Evolutionary conservation across 1,284 basidiomycete species (phyloP).

Genomic region (Trichosporon inkin): DNA sequence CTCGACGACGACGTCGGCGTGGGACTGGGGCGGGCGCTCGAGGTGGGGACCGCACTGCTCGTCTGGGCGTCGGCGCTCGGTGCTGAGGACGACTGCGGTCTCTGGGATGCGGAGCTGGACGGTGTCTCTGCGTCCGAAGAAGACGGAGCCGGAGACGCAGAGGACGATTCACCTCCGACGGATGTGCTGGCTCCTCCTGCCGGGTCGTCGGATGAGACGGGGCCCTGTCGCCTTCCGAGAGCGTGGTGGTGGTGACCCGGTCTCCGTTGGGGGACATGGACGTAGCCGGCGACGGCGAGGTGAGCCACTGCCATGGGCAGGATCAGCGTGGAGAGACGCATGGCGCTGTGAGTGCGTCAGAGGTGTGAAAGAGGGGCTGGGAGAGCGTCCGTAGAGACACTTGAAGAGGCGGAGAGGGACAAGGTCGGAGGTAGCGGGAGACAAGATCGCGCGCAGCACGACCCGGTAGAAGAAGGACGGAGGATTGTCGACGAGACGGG

Average conservation of each 20-base stretch:
- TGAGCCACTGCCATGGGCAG: not conserved
- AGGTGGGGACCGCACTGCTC: not conserved
- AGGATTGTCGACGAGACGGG: no score
- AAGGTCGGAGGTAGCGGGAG: no score
- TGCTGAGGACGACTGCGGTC: not conserved
- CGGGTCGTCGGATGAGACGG: not conserved
- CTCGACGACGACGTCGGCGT: not conserved
- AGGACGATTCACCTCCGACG: not conserved
- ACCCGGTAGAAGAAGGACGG: no score
- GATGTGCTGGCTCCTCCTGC: not conserved
- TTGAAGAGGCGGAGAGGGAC: not conserved
- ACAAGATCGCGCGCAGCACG: no score
- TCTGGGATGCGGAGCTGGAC: not conserved
- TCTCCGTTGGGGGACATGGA: not conserved
- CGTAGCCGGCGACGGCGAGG: not conserved
- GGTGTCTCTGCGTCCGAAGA: not conserved
- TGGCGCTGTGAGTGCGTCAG: not conserved
- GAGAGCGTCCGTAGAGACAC: not conserved
- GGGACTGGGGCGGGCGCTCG: not conserved
- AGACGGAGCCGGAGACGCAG: not conserved
- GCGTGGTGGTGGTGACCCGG: not conserved
- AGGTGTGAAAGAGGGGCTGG: not conserved
- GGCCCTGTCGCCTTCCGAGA: not conserved
- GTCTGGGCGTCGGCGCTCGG: not conserved
- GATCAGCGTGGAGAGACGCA: slow-evolving; percentile 9